Evolutionary conservation across 805 yeast species (phyloP).

Genomic region (Lipomyces lipofer): DNA sequence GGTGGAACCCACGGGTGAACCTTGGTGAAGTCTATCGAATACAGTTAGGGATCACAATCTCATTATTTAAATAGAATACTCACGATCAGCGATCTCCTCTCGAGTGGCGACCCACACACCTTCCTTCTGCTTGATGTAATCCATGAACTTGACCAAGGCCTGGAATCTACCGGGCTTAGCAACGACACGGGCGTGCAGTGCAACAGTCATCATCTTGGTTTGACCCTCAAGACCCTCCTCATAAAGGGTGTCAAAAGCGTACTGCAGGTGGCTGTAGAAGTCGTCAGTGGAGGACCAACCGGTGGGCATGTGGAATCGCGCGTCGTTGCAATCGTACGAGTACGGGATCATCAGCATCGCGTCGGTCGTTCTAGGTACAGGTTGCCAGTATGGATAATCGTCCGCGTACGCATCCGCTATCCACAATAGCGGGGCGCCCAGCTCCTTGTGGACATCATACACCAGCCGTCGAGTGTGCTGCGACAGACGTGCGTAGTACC

Average conservation of each 20-base stretch:
- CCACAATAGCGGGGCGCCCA: conserved; percentile 40
- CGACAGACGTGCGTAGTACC: conserved; percentile 43
- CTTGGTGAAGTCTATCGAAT: conserved; percentile 19
- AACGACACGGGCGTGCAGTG: conserved; percentile 42
- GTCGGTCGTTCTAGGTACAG: conserved; percentile 37
- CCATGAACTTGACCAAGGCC: conserved; percentile 43
- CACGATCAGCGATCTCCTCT: conserved; percentile 41
- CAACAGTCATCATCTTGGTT: conserved; percentile 43
- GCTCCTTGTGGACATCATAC: conserved; percentile 41
- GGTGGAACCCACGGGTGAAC: conserved; percentile 28
- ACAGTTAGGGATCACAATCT: neutral
- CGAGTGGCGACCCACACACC: conserved; percentile 45
- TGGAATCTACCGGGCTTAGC: conserved; percentile 44
- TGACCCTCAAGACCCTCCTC: conserved; percentile 39
- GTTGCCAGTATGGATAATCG: conserved; percentile 44
- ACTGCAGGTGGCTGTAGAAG: conserved; percentile 40
- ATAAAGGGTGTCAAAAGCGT: conserved; percentile 43
- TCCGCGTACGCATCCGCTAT: conserved; percentile 43
- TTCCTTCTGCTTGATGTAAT: conserved; percentile 40
- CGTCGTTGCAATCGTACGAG: conserved; percentile 39
- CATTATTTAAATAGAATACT: conserved; percentile 4
- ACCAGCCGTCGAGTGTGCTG: conserved; percentile 40
- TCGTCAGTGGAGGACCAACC: conserved; percentile 37
- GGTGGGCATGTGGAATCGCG: conserved; percentile 36
- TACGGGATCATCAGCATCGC: conserved; percentile 39